Conservation (phyloP, 1,139 yeast genomes). For the Geotrichum bryndzae region DNA sequence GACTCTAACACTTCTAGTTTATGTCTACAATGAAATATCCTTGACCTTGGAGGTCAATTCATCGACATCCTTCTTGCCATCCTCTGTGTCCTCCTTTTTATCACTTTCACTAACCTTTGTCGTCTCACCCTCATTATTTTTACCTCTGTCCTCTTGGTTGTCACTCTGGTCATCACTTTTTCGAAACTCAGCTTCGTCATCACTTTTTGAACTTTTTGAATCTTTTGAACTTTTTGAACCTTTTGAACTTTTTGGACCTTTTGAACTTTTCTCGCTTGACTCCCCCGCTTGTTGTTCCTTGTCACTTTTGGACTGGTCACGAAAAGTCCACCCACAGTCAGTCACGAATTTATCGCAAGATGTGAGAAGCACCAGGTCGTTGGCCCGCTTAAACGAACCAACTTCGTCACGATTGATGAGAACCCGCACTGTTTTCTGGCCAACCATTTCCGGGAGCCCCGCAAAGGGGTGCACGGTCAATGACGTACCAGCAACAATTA, state of each 20-base stretch:
- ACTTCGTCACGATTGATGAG: constrained; percentile 70
- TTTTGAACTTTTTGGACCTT: not conserved
- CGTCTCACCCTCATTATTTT: not conserved
- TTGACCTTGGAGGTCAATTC: not conserved
- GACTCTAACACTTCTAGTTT: not conserved
- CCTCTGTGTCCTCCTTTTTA: not conserved
- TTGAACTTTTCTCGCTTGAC: not conserved
- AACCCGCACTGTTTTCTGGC: constrained; percentile 47
- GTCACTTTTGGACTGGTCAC: constrained; percentile 34
- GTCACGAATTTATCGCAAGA: constrained; percentile 60
- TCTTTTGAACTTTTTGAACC: not conserved
- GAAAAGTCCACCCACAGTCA: constrained; percentile 61
- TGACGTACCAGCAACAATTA: constrained; percentile 89
- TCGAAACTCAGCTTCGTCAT: not conserved
- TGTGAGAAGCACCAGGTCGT: constrained; percentile 55
- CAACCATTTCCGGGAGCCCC: constrained; percentile 62
- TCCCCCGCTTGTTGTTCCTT: not conserved
- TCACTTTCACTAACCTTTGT: not conserved
- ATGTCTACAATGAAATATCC: not conserved
- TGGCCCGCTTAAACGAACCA: constrained; percentile 55
- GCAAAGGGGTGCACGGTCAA: constrained; percentile 89
- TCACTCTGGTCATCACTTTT: not conserved
- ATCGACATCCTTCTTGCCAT: not conserved
- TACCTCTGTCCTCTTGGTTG: not conserved
- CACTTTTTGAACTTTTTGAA: not conserved